Conservation (phyloP, 306 rosid species). For the Sindora glabra region DNA sequence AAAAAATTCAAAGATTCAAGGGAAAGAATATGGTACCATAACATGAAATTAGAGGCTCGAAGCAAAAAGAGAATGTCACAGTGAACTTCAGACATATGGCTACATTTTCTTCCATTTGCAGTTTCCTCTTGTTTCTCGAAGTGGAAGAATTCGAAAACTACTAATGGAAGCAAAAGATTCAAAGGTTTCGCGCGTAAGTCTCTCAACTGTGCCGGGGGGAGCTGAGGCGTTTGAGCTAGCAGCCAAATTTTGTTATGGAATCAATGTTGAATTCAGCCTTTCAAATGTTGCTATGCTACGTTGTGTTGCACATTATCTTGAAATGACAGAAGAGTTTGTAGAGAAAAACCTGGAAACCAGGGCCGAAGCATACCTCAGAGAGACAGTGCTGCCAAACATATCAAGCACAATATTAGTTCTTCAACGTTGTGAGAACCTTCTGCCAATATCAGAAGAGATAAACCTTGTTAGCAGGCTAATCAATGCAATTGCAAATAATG, state of each 20-base stretch:
- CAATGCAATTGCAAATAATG: conserved; percentile 77
- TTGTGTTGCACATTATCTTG: conserved; percentile 64
- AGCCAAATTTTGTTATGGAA: conserved; percentile 87
- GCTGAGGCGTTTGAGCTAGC: conserved; percentile 84
- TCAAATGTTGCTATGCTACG: conserved; percentile 74
- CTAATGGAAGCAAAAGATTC: conserved; percentile 82
- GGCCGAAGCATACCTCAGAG: conserved; percentile 65
- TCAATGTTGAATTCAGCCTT: conserved; percentile 58
- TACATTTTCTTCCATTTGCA: conserved; percentile 23
- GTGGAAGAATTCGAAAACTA: conserved; percentile 79
- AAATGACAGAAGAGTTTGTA: conserved; percentile 84
- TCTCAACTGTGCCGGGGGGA: conserved; percentile 72
- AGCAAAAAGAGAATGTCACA: background rate
- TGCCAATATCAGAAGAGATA: conserved; percentile 77
- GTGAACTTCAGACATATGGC: background rate
- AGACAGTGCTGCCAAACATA: conserved; percentile 56
- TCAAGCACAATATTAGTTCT: conserved; percentile 76
- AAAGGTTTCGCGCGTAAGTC: conserved; percentile 50
- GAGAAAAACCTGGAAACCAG: conserved; percentile 65
- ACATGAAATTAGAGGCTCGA: background rate
- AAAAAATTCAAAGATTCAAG: too few species aligned
- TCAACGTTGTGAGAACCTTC: conserved; percentile 70
- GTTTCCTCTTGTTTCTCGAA: conserved; percentile 90
- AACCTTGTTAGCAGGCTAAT: conserved; percentile 63
- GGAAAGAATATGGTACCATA: too few species aligned